phyloP scores from a whole-genome alignment of 192 early-diverging fungal genomes.

The Coemansia sp. region DNA sequence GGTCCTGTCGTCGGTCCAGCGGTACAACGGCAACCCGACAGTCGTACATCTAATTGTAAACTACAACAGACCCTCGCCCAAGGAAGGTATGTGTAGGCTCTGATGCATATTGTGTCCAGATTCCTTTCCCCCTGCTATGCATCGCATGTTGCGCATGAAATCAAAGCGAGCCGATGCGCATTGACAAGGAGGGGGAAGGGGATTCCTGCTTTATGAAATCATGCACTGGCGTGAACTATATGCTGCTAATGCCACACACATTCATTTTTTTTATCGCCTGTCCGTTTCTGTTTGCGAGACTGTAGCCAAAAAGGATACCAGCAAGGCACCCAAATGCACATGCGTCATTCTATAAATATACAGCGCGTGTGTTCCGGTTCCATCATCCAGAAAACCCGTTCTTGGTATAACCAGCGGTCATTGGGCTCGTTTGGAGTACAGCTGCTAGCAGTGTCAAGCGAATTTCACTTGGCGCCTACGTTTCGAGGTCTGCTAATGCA shows the following conservation, averaged over 20 bases:
- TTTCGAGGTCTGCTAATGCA: no score
- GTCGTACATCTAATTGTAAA: conserved; percentile 25
- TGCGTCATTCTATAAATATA: conserved; percentile 43
- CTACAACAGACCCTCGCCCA: conserved; percentile 13
- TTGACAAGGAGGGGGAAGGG: not conserved
- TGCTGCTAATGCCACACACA: not conserved
- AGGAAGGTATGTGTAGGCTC: conserved; percentile 20
- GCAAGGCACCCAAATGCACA: conserved; percentile 47
- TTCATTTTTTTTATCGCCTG: not conserved
- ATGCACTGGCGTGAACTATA: not conserved
- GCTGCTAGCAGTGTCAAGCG: no score
- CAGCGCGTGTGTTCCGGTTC: not conserved
- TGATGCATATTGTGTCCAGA: conserved; percentile 4
- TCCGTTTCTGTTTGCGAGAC: not conserved
- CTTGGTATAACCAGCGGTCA: not conserved
- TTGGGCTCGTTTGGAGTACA: no score
- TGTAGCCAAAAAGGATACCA: conserved; percentile 43
- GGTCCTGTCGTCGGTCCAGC: conserved; percentile 20
- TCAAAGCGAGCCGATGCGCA: conserved; percentile 2
- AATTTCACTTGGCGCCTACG: no score
- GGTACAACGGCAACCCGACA: conserved; percentile 15
- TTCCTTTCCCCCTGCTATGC: not conserved
- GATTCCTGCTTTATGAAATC: not conserved
- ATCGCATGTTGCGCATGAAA: conserved; percentile 11
- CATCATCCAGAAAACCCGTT: not conserved